Evolutionary conservation across 225 moss, liverwort and hornwort genomes (phyloP), one percentile per base, ranked within the genome.

Genomic region (Sphagnum tenellum): DNA sequence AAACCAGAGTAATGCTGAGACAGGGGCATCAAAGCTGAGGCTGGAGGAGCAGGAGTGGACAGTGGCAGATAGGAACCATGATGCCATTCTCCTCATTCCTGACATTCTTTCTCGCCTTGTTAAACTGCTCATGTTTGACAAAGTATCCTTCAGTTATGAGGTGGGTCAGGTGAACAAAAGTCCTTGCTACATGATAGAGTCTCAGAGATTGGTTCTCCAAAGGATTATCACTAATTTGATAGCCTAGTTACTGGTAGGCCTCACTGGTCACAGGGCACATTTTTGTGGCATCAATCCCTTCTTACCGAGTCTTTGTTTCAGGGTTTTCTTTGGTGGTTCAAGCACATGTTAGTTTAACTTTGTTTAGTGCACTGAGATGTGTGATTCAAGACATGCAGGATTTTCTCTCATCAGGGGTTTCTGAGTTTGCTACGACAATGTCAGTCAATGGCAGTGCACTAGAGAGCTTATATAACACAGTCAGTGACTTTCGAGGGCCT

Each of bases 31-130:
- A 50, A 78, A 76, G 78, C 54, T 78, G 44, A 66, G 68, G 76
- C 68, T 9, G 0, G 75, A 76, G 55, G 79, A 78, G 68, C 70
- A 65, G 14, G 77, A 76, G 56, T 75, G 77, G 73, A 76, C 82
- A 9, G 70, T 79, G 44, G 82, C 77, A 5, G 87, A 85, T 67
- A 73, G 53, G 64, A 90, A 90, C 66, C 89, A 87, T 29, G 87
- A 85, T 60, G 76, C 78, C 63, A 85, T 87, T 3, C 63, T 90
- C 29, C 71, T 76, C 57, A 74, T 90, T 29, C 87, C 89, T 8
- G 78, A 86, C 61, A 82, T 90, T 50, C 78, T 90, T 59, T 71
- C 81, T 48, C 87, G 85, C 71, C 73, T 90, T 50, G 73, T 90
- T 73, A 78, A 87, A 73, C 85, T 90, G 8, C 82, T 90, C 54